Conservation (phyloP, 1,139 yeast genomes). For the Candida sojae region DNA sequence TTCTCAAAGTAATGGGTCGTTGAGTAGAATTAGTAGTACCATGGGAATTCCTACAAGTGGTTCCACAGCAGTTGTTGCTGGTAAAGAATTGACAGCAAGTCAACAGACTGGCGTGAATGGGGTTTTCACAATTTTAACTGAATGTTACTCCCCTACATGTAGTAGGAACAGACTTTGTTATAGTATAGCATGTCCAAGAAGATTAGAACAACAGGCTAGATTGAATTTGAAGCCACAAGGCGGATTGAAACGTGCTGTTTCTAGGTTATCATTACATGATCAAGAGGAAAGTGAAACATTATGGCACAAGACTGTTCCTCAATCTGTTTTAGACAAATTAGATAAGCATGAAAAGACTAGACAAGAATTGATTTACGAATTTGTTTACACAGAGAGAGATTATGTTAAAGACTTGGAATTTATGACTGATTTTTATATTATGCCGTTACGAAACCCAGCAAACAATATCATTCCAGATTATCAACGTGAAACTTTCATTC, state of each 20-base stretch:
- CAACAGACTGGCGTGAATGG: conserved; percentile 65
- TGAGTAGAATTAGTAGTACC: conserved; percentile 1
- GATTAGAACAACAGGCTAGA: conserved; percentile 94
- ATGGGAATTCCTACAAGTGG: conserved; percentile 1
- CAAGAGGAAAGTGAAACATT: conserved; percentile 83
- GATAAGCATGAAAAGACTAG: conserved; percentile 88
- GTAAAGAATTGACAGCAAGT: conserved; percentile 15
- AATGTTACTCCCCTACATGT: conserved; percentile 96
- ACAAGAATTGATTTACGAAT: conserved; percentile 93
- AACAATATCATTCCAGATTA: conserved; percentile 85
- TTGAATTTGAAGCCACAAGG: conserved; percentile 87
- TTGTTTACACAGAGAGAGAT: conserved; percentile 90
- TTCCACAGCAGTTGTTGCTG: conserved; percentile 4
- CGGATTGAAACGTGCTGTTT: conserved; percentile 80
- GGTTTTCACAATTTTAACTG: conserved; percentile 87
- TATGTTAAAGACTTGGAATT: conserved; percentile 94
- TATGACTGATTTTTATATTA: conserved; percentile 89
- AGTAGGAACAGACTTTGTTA: conserved; percentile 86
- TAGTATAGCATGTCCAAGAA: conserved; percentile 95
- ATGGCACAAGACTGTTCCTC: conserved; percentile 94
- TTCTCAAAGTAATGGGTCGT: conserved; percentile 5
- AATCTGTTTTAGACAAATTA: conserved; percentile 72
- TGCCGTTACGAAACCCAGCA: conserved; percentile 74
- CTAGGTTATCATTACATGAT: conserved; percentile 72
- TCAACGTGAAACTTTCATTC: conserved; percentile 86